Evolutionary conservation across 805 yeast genomes (phyloP), one percentile per base, ranked within the genome.

Genomic region (Lipomyces starkeyi): DNA sequence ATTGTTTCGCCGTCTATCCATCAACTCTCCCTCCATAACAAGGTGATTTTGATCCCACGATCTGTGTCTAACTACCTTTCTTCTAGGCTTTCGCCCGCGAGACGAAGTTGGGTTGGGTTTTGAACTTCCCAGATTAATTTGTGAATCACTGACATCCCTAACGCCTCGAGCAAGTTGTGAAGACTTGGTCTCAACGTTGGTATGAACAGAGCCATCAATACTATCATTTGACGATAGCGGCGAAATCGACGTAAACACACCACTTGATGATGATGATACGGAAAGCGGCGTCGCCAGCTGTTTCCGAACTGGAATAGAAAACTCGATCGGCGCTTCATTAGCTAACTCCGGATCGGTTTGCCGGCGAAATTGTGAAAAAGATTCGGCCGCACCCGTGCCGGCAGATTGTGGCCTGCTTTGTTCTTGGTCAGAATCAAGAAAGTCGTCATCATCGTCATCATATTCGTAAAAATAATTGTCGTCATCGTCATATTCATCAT

Each of bases 1-100:
- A 20, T 58, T 66, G 40, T 29, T 62, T 14, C 73, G 59, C 20
- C 74, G 67, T 25, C 74, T 58, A 53, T 66, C 69, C 73, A 72
- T 69, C 58, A 72, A 53, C 55, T 72, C 72, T 25, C 57, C 62
- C 56, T 72, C 74, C 35, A n/a, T 43, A 6, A 72, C 59, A 52
- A 67, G 35, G 9, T 67, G 43, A 27, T 61, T 35, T 43, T 53
- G 32, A n/a, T 67, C 71, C 73, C 72, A 65, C 43, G 65, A 56
- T 14, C 56, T 58, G 14, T 57, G 67, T 22, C 71, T 70, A 54
- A 57, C 62, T 29, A 54, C 29, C 57, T 56, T 61, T 35, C 71
- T 47, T 37, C 59, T 52, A 11, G 49, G 61, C 55, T 54, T 59
- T 2, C 9, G 22, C 22, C 49, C 49, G 11, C 49, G 49, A n/a